These are phyloP conservation scores for Clarireedia hainanense DNA, from an alignment of 2,329 filamentous ascomycete genomes.

Conservation along the genomic window DNA sequence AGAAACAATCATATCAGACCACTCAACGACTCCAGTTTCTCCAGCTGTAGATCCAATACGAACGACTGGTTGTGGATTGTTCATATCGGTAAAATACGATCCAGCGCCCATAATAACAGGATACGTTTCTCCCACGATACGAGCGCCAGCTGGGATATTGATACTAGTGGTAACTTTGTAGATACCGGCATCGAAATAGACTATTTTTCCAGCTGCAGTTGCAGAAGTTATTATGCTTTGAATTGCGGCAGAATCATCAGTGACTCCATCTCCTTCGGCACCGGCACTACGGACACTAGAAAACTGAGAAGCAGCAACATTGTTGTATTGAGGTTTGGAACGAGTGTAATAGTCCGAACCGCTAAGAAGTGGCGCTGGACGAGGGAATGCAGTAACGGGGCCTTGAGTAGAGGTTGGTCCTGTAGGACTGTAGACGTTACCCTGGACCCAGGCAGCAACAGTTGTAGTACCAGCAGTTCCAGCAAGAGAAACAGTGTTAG, in stretches of 20 bases:
- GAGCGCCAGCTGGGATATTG: slow-evolving; percentile 35
- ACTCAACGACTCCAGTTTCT: slow-evolving; percentile 50
- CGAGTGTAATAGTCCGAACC: slow-evolving; percentile 39
- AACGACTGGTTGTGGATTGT: slow-evolving; percentile 39
- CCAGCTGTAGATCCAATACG: slow-evolving; percentile 47
- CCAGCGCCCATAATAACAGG: slow-evolving; percentile 34
- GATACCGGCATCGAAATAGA: slow-evolving; percentile 49
- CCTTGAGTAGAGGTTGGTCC: slow-evolving; percentile 36
- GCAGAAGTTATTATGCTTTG: slow-evolving; percentile 47
- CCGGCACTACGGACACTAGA: slow-evolving; percentile 37
- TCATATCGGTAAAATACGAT: slow-evolving; percentile 35
- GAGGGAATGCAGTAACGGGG: slow-evolving; percentile 34
- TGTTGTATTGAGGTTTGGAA: slow-evolving; percentile 48
- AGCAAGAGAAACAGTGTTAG: slow-evolving; percentile 52
- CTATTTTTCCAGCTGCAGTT: slow-evolving; percentile 37
- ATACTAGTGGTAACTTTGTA: slow-evolving; percentile 45
- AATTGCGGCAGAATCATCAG: slow-evolving; percentile 52
- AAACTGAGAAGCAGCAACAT: slow-evolving; percentile 33
- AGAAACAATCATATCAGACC: slow-evolving; percentile 51
- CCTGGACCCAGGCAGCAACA: slow-evolving; percentile 69
- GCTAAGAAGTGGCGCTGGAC: slow-evolving; percentile 37
- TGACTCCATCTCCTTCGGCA: slow-evolving; percentile 43
- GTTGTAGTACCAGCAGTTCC: slow-evolving; percentile 54
- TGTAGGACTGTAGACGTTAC: slow-evolving; percentile 55
- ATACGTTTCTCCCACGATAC: slow-evolving; percentile 35